phyloP scores from a whole-genome alignment of 345 rosid genomes.

The Triadica sebifera region DNA sequence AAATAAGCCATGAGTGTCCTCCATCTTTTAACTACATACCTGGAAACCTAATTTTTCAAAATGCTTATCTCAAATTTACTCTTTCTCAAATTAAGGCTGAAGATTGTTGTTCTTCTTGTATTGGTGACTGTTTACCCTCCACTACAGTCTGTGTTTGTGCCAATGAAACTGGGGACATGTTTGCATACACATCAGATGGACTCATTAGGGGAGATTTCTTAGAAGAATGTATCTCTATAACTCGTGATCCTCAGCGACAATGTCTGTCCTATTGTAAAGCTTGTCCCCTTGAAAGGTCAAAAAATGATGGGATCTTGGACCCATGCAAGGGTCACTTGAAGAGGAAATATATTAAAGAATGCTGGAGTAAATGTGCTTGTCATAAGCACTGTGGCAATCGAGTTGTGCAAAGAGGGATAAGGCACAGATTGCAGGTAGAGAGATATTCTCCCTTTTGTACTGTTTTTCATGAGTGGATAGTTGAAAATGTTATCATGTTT shows the following conservation, averaged over 20 bases:
- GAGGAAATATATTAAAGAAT: slow-evolving; percentile 75
- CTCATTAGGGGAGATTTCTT: slow-evolving; percentile 58
- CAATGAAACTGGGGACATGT: slow-evolving; percentile 36
- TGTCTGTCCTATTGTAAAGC: slow-evolving; percentile 50
- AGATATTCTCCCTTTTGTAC: neutral
- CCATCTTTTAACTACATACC: slow-evolving; percentile 62
- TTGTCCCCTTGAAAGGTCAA: slow-evolving; percentile 70
- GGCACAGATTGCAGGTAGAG: slow-evolving; percentile 68
- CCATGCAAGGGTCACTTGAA: slow-evolving; percentile 85
- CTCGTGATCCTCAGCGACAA: slow-evolving; percentile 53
- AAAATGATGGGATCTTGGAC: slow-evolving; percentile 45
- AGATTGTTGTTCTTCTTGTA: slow-evolving; percentile 65
- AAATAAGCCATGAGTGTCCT: slow-evolving; percentile 52
- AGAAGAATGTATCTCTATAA: slow-evolving; percentile 55
- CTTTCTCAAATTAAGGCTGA: slow-evolving; percentile 53
- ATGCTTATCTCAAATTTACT: slow-evolving; percentile 58
- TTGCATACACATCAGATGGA: slow-evolving; percentile 58
- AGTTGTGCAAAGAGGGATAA: slow-evolving; percentile 83
- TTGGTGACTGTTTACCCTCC: slow-evolving; percentile 62
- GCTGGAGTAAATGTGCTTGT: slow-evolving; percentile 94
- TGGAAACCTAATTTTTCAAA: slow-evolving; percentile 47
- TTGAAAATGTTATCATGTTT: neutral
- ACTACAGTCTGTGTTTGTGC: slow-evolving; percentile 59
- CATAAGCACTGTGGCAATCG: slow-evolving; percentile 75
- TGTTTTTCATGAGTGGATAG: neutral